Conservation (phyloP, 306 rosid genomes). For the Sicyos baderoa region DNA sequence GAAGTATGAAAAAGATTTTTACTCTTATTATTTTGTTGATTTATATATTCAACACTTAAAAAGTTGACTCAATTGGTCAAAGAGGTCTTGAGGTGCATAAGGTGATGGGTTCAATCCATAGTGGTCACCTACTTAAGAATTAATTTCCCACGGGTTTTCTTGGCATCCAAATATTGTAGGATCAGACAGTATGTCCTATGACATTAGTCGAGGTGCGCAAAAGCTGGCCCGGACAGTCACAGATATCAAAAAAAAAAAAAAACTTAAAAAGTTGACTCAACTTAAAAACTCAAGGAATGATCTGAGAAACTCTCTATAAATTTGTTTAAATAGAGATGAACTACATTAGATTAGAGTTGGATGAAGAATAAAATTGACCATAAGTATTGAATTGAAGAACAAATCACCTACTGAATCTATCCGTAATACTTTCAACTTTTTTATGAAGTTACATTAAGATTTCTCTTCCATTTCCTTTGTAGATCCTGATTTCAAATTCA, state of each 20-base stretch:
- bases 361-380: background rate
- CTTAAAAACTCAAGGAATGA: background rate
- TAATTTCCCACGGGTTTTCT: no score
- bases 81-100: no score
- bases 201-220: no score
- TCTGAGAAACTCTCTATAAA: background rate
- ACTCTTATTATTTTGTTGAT: background rate
- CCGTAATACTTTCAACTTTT: background rate
- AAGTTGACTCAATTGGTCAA: background rate
- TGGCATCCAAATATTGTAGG: no score
- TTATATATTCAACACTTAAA: background rate
- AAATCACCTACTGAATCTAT: background rate
- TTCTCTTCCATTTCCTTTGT: slow-evolving; percentile 26
- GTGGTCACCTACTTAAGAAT: no score
- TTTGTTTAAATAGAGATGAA: background rate
- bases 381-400: background rate
- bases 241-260: no score
- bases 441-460: background rate
- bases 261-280: background rate
- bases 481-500: slow-evolving; percentile 68
- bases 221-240: no score
- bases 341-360: background rate
- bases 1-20: background rate
- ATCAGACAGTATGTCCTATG: no score
- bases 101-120: no score